Base-by-base conservation (phyloP, 768 basidiomycete genomes). In the Kwoniella shandongensis region DNA sequence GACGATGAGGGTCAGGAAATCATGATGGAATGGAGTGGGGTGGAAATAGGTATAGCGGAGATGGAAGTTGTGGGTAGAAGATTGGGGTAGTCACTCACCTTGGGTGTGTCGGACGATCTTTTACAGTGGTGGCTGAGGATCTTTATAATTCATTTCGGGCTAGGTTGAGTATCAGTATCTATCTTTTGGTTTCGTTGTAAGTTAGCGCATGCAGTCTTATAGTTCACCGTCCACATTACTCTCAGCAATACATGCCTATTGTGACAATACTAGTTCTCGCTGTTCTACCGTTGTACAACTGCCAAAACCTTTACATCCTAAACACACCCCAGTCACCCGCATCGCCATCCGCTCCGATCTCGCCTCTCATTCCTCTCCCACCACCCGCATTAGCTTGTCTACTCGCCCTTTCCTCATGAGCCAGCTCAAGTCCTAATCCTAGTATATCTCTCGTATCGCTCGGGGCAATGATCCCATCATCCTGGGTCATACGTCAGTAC, bases 371-470 rank as follows among this genome's bases (percentile, higher is more conserved):
- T 54, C 55, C 58, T 39, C 53, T 62, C 10, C 44, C 57, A 30
- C 53, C 25, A n/a, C 84, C 87, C 63, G 80, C 83, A 40, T 77
- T 80, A 41, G 18, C 22, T 41, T 39, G 40, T 41, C 62, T 82
- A 82, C 46, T 40, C 8, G 57, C 55, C 40, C 54, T 25, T 53
- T 68, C 72, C 23, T 70, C 72, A 41, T 60, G 57, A 7, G 88
- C 84, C n/a, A 97, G 80, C 10, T 86, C 88, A 7, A 97, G 82
- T n/a, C 86, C 88, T 4, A 97, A 81, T 4, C 91, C 93, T 41
- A 96, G 81, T 0, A 88, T 86, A 75, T 91, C 87, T 54, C 92
- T 81, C 0, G 92, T 96, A 68, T 96, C 91, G 8, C 83, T 83
- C 4, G 93, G 92, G 63, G 82, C 83, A 76, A 97, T 91, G 54